Evolutionary conservation across 2,329 filamentous ascomycete species (phyloP), one percentile per base, ranked within the genome.

Genomic region (Camillea tinctor): DNA sequence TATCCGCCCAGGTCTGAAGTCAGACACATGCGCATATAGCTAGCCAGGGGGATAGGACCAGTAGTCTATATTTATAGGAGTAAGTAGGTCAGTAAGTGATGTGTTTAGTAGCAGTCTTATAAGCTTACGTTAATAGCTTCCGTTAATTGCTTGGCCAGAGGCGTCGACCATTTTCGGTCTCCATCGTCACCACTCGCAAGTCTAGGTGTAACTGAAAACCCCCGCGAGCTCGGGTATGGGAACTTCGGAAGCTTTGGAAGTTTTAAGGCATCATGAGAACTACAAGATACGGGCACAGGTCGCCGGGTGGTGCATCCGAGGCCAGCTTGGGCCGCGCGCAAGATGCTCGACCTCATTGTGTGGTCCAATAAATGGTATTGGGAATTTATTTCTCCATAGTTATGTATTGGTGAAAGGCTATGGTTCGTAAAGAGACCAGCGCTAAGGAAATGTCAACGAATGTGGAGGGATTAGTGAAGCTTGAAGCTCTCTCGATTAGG

Each of bases 11-110:
- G 79, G 62, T 95, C 91, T 11, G 91, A 91, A 0, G 95, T 99
- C 64, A 99, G 85, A 74, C 94, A 97, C 88, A 98, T 96, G 73
- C 95, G 93, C 95, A 99, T 99, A 75, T 93, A 99, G 56, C 92
- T 89, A 4, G 95, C 93, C 62, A 99, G 85, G 0, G 95, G 92
- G 24, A 98, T 88, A 3, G 95, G 94, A 0, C 95, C 95, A 11
- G 95, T 98, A 49, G 89, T 77, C 79, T 81, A 50, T 44, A 52
- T 21, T n/a, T n/a, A 9, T 2, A 3, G 54, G 73, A 56, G 74
- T 68, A 62, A 54, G 62, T 9, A 57, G 13, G 40, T 19, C 8
- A 52, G 26, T 30, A 7, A 30, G 26, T 9, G 6, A 7, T 4
- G 53, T 17, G n/a, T 21, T 40, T 13, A 6, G 44, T 15, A 23